Percentiles rank a stretch among this genome's conserved stretches.
phyloP scores from a whole-genome alignment of 192 early-diverging fungal genomes.

The Backusella mclennaniae region DNA sequence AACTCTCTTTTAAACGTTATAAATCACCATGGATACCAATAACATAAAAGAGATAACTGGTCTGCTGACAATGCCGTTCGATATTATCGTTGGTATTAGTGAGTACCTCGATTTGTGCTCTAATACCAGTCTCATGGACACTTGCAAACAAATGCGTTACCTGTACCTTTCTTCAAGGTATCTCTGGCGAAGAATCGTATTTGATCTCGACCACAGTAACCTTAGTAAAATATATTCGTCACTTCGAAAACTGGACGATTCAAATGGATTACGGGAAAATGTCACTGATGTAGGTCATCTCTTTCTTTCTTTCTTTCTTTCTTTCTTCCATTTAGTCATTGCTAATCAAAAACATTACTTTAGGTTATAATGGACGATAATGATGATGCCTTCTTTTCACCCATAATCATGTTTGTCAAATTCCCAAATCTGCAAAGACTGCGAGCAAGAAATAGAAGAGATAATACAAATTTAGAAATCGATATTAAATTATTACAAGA shows the following conservation, averaged over 20 bases:
- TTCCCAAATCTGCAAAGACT: slow-evolving; percentile 42
- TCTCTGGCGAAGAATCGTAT: slow-evolving; percentile 41
- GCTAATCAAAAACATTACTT: background rate
- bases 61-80: slow-evolving; percentile 30
- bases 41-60: background rate
- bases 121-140: slow-evolving; percentile 43
- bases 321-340: background rate
- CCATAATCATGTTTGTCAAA: slow-evolving; percentile 52
- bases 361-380: slow-evolving; percentile 50
- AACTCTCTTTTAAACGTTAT: background rate
- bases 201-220: slow-evolving; percentile 32
- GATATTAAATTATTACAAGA: slow-evolving; percentile 45
- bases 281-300: slow-evolving; percentile 38
- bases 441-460: slow-evolving; percentile 37
- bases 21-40: background rate
- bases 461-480: slow-evolving; percentile 39
- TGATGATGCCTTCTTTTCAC: slow-evolving; percentile 45
- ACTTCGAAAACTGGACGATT: slow-evolving; percentile 44
- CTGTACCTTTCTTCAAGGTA: slow-evolving; percentile 38
- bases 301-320: too few relatives aligned
- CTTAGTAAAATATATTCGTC: slow-evolving; percentile 44
- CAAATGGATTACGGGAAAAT: slow-evolving; percentile 34
- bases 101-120: slow-evolving; percentile 45
- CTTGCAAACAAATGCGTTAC: slow-evolving; percentile 40
- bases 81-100: slow-evolving; percentile 40